phyloP scores from a whole-genome alignment of 345 rosid genomes.

The Xanthoceras sorbifolium region DNA sequence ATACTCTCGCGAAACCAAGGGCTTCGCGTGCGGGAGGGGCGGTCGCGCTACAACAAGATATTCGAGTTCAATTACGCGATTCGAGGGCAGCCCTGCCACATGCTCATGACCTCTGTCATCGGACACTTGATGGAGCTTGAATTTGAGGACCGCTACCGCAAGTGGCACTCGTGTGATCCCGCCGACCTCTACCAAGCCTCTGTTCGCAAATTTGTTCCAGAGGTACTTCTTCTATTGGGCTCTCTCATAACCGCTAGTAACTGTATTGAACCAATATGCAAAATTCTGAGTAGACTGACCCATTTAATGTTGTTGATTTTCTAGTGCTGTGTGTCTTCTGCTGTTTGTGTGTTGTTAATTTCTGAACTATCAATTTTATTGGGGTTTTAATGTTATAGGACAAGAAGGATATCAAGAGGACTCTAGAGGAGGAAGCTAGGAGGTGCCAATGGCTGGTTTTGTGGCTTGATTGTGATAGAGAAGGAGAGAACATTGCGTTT shows the following conservation, averaged over 20 bases:
- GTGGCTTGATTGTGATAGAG: conserved; percentile 99
- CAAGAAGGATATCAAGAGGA: conserved; percentile 78
- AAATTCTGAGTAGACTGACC: not conserved
- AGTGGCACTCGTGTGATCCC: conserved; percentile 97
- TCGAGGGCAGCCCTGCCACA: conserved; percentile 78
- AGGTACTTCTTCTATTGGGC: conserved; percentile 39
- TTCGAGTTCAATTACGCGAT: conserved; percentile 87
- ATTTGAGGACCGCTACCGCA: conserved; percentile 86
- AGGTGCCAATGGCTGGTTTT: conserved; percentile 89
- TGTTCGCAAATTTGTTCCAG: conserved; percentile 77
- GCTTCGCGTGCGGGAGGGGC: conserved; percentile 75
- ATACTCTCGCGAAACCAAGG: conserved; percentile 69
- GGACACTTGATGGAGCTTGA: conserved; percentile 98
- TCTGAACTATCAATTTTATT: conserved; percentile 4
- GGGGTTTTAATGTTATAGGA: conserved; percentile 49
- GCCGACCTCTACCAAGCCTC: conserved; percentile 82
- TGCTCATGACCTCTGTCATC: conserved; percentile 92
- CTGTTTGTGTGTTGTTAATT: not conserved
- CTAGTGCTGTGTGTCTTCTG: not conserved
- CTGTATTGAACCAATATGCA: not conserved
- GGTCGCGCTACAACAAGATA: conserved; percentile 89
- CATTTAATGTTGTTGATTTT: not conserved
- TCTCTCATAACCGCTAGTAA: too few species aligned
- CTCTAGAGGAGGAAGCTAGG: conserved; percentile 94
- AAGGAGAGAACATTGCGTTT: conserved; percentile 95